phyloP scores from a whole-genome alignment of 2,329 filamentous ascomycete genomes.

The Sporothrix variecibatus region DNA sequence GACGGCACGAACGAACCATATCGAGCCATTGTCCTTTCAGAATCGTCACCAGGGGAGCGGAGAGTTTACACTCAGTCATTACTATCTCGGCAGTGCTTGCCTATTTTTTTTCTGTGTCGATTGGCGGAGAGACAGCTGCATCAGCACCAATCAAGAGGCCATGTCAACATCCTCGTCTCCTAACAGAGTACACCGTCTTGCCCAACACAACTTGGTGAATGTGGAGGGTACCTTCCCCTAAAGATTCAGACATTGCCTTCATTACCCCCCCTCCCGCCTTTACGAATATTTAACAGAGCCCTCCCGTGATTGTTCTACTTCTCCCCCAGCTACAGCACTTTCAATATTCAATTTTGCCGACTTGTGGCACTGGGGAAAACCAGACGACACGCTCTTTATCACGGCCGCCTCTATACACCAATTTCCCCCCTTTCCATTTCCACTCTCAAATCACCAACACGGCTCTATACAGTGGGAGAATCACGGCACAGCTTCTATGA shows the following conservation, averaged over 20 bases:
- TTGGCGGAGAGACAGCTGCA: slow-evolving; percentile 23
- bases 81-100: neutral
- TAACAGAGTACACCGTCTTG: slow-evolving; percentile 22
- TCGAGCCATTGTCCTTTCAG: neutral
- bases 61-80: neutral
- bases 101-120: slow-evolving; percentile 9
- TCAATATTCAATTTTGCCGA: slow-evolving; percentile 14
- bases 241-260: neutral
- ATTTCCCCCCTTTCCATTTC: neutral
- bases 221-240: neutral
- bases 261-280: neutral
- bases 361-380: neutral
- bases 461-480: neutral
- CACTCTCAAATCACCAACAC: neutral
- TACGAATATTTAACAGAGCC: neutral
- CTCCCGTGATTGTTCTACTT: neutral
- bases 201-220: neutral
- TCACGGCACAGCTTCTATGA: neutral
- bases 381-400: neutral
- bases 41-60: neutral
- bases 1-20: neutral
- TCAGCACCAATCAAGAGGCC: slow-evolving; percentile 25
- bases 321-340: neutral
- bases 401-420: neutral
- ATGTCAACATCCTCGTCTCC: slow-evolving; percentile 21